Percentiles rank a stretch among this genome's conserved stretches.
phyloP scores from a whole-genome alignment of 805 yeast genomes.

The Kluyveromyces wickerhamii region DNA sequence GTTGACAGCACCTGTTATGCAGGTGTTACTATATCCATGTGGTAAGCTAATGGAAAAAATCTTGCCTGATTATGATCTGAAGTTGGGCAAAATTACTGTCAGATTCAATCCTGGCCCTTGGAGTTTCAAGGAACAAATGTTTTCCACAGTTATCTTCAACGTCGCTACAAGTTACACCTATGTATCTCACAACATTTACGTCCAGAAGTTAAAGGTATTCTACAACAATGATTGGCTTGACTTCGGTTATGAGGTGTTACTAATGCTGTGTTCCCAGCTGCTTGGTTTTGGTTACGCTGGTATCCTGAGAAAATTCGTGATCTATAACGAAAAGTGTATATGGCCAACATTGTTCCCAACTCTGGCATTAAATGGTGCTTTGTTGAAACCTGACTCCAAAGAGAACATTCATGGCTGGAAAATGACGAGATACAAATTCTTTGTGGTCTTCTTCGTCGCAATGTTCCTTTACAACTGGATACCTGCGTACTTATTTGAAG shows the following conservation, averaged over 20 bases:
- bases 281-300: slow-evolving; percentile 66
- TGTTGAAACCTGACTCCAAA: slow-evolving; percentile 33
- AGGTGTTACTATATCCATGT: slow-evolving; percentile 39
- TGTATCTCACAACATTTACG: slow-evolving; percentile 33
- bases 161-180: slow-evolving; percentile 32
- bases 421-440: slow-evolving; percentile 30
- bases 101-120: slow-evolving; percentile 47
- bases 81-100: slow-evolving; percentile 25
- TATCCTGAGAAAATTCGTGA: slow-evolving; percentile 47
- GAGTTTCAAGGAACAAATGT: slow-evolving; percentile 58
- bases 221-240: slow-evolving; percentile 24
- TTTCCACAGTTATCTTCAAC: slow-evolving; percentile 41
- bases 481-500: slow-evolving; percentile 36
- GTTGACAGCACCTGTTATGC: slow-evolving; percentile 38
- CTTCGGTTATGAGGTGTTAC: slow-evolving; percentile 46
- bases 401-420: slow-evolving; percentile 29
- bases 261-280: slow-evolving; percentile 49
- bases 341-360: slow-evolving; percentile 49
- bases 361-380: slow-evolving; percentile 41
- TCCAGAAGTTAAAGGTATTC: slow-evolving; percentile 22
- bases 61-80: slow-evolving; percentile 41
- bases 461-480: slow-evolving; percentile 40
- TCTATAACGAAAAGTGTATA: slow-evolving; percentile 43
- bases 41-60: slow-evolving; percentile 35
- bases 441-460: slow-evolving; percentile 23